These are phyloP conservation scores for Podaxis sp. DNA, from an alignment of 768 basidiomycete genomes.

Conservation along the genomic window DNA sequence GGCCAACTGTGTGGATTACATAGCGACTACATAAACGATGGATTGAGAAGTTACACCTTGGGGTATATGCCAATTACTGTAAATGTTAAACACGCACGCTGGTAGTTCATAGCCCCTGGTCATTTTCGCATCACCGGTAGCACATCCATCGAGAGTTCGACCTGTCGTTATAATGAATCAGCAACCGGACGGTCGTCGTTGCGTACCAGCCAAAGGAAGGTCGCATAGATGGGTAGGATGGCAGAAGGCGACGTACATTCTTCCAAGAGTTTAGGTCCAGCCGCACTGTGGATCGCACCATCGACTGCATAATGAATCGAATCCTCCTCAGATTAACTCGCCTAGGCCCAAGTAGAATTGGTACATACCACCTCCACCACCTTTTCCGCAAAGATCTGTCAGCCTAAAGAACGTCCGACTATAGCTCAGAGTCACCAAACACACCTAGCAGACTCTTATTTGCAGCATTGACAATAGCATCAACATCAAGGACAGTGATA, in stretches of 20 bases:
- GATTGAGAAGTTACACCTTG: background rate
- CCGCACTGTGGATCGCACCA: constrained; percentile 78
- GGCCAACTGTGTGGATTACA: constrained; percentile 83
- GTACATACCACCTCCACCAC: constrained; percentile 67
- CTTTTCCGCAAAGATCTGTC: constrained; percentile 38
- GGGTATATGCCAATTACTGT: background rate
- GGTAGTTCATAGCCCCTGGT: constrained; percentile 76
- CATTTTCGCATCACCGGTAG: constrained; percentile 75
- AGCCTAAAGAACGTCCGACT: background rate
- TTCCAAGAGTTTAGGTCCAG: constrained; percentile 58
- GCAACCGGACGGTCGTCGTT: background rate
- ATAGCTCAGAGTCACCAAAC: constrained; percentile 19
- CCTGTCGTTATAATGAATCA: constrained; percentile 37
- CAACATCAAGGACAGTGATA: constrained; percentile 69
- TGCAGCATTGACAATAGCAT: constrained; percentile 82
- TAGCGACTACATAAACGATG: constrained; percentile 43
- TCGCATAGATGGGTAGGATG: background rate
- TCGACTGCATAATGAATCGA: constrained; percentile 49
- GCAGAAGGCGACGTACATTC: constrained; percentile 55
- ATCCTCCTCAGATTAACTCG: background rate
- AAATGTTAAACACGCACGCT: constrained; percentile 47
- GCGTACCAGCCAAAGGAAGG: background rate
- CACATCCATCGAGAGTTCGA: constrained; percentile 60
- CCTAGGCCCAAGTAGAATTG: background rate
- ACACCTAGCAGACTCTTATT: constrained; percentile 69